Evolutionary conservation across 208 protist genomes (phyloP), one percentile per base, ranked within the genome.

Genomic region (Trypanosoma rangeli): DNA sequence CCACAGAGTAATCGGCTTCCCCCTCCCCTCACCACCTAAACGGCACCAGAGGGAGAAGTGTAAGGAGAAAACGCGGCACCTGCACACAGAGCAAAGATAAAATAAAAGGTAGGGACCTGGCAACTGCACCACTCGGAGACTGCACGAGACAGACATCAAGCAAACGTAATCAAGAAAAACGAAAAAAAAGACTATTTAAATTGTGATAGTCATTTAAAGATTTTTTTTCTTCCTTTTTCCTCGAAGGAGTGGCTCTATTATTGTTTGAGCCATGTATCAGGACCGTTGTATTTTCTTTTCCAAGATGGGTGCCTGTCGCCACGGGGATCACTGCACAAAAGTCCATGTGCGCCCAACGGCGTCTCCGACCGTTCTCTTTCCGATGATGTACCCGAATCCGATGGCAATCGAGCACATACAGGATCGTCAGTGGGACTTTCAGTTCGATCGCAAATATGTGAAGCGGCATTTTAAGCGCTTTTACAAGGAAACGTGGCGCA

Each of bases 231-330:
- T 59, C 28, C 46, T 48, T 49, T 62, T 62, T 60, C 5, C 7
- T 54, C 39, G 22, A 12, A 26, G 42, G 12, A 1, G 37, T 18
- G 48, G 16, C 29, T 50, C 59, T 73, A 9, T 60, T 57, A 26
- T 49, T 60, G 29, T 18, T 66, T 39, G 37, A 44, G 18, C 44
- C 44, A 76, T 83, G 73, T 73, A 78, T 52, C 74, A 75, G 55
- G 86, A 94, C 22, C 87, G 87, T 39, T 98, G 94, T 62, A 60
- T 90, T 37, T 99, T 99, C 85, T 99, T 99, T 82, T 96, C 85
- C 62, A 99, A 99, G 82, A 99, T 99, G 72, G 98, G 98, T 29
- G 98, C 98, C n/a, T 99, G 98, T 87, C 91, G 98, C 10, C 98
- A 99, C 78, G 98, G 98, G 18, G 97, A 99, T 52, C 73, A 85